phyloP scores from a whole-genome alignment of 1,284 basidiomycete species.

The Hemileia vastatrix region DNA sequence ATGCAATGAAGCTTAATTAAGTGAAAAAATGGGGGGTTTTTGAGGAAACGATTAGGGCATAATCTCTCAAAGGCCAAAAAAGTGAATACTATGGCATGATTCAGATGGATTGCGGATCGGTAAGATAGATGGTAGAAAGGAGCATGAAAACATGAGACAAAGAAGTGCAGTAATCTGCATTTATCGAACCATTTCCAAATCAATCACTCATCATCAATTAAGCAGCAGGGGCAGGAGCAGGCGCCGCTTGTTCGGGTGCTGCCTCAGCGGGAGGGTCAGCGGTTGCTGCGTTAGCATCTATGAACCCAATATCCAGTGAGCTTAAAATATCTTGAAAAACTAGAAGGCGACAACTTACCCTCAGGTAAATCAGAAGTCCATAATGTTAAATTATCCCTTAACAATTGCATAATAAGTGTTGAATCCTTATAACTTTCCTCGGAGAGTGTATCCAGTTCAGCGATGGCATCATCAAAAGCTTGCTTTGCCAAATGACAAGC shows the following conservation, averaged over 20 bases:
- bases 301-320: background rate
- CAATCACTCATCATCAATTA: no score
- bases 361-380: conserved; percentile 45
- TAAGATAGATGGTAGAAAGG: no score
- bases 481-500: conserved; percentile 49
- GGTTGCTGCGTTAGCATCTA: background rate
- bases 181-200: no score
- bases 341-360: background rate
- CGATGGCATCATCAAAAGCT: conserved; percentile 49
- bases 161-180: no score
- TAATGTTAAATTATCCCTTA: conserved; percentile 48
- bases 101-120: no score
- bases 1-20: no score
- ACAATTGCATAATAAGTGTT: conserved; percentile 47
- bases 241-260: background rate
- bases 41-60: no score
- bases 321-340: background rate
- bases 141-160: no score
- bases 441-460: conserved; percentile 48
- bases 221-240: background rate
- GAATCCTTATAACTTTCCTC: conserved; percentile 50
- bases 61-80: no score
- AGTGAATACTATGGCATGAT: no score
- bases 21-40: no score
- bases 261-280: background rate